phyloP scores from a whole-genome alignment of 2,329 filamentous ascomycete species.

The Salinomyces thailandicus region DNA sequence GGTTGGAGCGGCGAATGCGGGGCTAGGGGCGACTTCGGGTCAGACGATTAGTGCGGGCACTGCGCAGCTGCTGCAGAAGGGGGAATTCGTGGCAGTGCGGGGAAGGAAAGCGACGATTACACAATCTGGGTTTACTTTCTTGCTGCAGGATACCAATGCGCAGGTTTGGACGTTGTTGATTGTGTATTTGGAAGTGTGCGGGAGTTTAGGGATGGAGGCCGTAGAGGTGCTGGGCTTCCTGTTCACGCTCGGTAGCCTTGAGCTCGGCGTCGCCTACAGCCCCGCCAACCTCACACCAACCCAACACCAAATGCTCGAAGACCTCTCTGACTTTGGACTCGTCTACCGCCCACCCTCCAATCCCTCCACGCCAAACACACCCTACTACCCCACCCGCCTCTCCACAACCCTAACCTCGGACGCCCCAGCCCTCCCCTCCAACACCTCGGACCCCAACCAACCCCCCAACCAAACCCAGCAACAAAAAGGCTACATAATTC shows the following conservation, averaged over 20 bases:
- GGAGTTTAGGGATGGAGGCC: constrained; percentile 64
- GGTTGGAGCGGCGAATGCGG: constrained; percentile 60
- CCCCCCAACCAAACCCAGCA: constrained; percentile 13
- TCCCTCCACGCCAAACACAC: constrained; percentile 32
- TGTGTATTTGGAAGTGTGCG: constrained; percentile 73
- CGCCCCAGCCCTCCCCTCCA: constrained; percentile 61
- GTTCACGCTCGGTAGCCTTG: constrained; percentile 86
- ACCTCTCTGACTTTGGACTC: constrained; percentile 84
- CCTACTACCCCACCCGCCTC: constrained; percentile 81
- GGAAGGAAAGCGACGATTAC: constrained; percentile 58
- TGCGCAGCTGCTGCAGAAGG: constrained; percentile 70
- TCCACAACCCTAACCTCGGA: constrained; percentile 82
- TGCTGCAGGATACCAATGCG: constrained; percentile 88
- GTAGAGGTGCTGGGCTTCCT: constrained; percentile 94
- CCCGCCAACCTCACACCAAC: constrained; percentile 71
- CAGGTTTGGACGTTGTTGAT: constrained; percentile 95
- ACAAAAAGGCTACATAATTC: constrained; percentile 74
- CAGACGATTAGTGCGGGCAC: constrained; percentile 55
- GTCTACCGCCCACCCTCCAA: constrained; percentile 52
- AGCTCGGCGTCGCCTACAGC: constrained; percentile 84
- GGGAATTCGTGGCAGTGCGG: constrained; percentile 59
- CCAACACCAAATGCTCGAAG: constrained; percentile 79
- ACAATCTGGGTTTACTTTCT: constrained; percentile 83
- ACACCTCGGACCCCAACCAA: constrained; percentile 36
- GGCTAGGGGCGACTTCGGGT: constrained; percentile 36